Evolutionary conservation across 2,329 filamentous ascomycete species (phyloP), one percentile per base, ranked within the genome.

Genomic region (Zymoseptoria brevis): DNA sequence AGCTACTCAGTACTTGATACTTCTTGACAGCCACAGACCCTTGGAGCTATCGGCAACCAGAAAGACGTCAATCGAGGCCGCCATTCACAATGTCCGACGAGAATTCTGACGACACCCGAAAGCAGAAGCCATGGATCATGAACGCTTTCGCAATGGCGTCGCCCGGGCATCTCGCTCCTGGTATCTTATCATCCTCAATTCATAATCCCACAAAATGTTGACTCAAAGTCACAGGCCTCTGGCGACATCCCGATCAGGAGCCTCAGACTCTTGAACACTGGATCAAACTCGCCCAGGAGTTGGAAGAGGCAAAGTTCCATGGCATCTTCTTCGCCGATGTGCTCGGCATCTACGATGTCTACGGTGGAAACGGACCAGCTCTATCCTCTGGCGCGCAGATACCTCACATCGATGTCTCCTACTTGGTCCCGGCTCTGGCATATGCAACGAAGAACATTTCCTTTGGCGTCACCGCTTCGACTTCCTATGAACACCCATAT

Each of bases 311-410:
- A 21, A 78, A 78, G 30, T 80, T 81, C 61, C 78, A 80, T 60
- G 77, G 75, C 9, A 75, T 81, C 50, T 81, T 81, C 69, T 75
- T 81, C 53, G 79, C 79, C 3, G 79, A 81, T 60, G 75, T 79
- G 1, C 71, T 80, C 0, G 77, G 77, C 1, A 73, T 74, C 19
- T 79, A 79, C 65, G 77, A 78, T 61, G 75, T 78, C 21, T 79
- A 79, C 69, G 74, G 75, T 29, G 75, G 74, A 0, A 65, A 62
- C 52, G 66, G 60, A 5, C 65, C 85, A 0, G 83, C 84, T 0
- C 79, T 87, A 54, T 69, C 79, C 0, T 83, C 84, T 0, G 86
- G 82, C 3, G 83, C 85, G 0, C 86, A 89, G 70, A 87, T 84
- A 77, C 86, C 86, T 0, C 82, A 87, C 13, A 86, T 86, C 57